A percentile compares a stretch with the other conserved stretches of the same genome.
Evolutionary conservation across 306 rosid species (phyloP).

Genomic region (Malus sylvestris): DNA sequence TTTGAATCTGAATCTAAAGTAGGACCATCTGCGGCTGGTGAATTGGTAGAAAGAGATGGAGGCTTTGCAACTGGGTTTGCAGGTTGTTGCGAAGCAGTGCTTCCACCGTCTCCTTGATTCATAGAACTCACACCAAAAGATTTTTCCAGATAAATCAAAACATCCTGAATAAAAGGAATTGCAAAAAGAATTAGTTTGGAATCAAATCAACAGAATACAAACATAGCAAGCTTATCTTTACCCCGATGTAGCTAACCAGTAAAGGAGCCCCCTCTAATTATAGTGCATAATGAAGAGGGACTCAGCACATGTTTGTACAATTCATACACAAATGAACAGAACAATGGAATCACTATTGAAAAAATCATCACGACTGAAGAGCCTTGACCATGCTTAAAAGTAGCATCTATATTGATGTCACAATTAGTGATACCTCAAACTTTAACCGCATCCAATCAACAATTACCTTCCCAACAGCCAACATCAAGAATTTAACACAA

Average conservation of each 20-base stretch:
- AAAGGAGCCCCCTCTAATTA: not conserved
- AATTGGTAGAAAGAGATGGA: conserved; percentile 42
- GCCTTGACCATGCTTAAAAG: not conserved
- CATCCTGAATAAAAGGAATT: conserved; percentile 57
- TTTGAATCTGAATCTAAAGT: conserved; percentile 59
- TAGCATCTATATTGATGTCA: not conserved
- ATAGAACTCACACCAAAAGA: conserved; percentile 65
- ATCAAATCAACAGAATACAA: conserved; percentile 10
- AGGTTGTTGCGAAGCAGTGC: conserved; percentile 48
- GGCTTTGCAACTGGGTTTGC: conserved; percentile 54
- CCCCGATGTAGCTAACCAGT: not conserved
- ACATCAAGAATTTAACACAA: not conserved
- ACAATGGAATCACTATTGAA: not conserved
- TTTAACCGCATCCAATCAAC: not conserved
- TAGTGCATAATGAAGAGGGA: not conserved
- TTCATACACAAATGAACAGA: not conserved
- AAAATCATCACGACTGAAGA: not conserved
- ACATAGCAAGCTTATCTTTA: not conserved
- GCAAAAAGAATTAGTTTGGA: conserved; percentile 3
- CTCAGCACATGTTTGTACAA: not conserved
- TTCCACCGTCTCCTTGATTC: conserved; percentile 65
- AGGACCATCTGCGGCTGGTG: conserved; percentile 54
- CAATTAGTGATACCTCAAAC: not conserved
- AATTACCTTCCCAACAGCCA: not conserved
- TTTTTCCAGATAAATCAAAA: conserved; percentile 71